A percentile compares a stretch with the other conserved stretches of the same genome.
These are phyloP conservation scores for Eucalyptus erythrocorys DNA, from an alignment of 345 rosid genomes.

Conservation along the genomic window DNA sequence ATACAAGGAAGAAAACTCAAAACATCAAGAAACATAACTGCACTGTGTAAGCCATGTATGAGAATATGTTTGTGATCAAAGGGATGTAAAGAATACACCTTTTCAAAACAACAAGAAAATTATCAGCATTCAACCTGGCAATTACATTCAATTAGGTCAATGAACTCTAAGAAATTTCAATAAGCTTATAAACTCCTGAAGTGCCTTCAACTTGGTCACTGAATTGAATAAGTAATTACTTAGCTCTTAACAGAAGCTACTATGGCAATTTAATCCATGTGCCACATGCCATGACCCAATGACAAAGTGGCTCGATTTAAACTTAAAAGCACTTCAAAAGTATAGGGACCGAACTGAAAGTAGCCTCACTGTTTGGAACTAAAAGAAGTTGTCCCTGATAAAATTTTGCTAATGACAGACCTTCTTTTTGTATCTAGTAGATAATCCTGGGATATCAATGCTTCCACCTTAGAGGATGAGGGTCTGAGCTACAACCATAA, in stretches of 20 bases:
- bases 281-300: background rate
- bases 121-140: background rate
- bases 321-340: background rate
- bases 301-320: background rate
- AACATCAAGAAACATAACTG: background rate
- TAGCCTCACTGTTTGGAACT: background rate
- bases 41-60: background rate
- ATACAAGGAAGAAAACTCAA: background rate
- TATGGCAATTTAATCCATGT: background rate
- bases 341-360: background rate
- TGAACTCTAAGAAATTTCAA: background rate
- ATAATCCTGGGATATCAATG: background rate
- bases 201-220: background rate
- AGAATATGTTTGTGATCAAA: background rate
- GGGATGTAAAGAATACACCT: background rate
- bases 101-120: background rate
- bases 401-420: background rate
- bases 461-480: background rate
- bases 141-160: background rate
- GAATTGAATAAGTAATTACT: background rate
- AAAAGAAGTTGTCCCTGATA: background rate
- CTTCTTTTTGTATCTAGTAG: background rate
- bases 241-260: background rate
- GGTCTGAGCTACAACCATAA: background rate
- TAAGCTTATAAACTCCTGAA: background rate